Evolutionary conservation across 768 basidiomycete species (phyloP).

Genomic region (Termitomyces sp.): DNA sequence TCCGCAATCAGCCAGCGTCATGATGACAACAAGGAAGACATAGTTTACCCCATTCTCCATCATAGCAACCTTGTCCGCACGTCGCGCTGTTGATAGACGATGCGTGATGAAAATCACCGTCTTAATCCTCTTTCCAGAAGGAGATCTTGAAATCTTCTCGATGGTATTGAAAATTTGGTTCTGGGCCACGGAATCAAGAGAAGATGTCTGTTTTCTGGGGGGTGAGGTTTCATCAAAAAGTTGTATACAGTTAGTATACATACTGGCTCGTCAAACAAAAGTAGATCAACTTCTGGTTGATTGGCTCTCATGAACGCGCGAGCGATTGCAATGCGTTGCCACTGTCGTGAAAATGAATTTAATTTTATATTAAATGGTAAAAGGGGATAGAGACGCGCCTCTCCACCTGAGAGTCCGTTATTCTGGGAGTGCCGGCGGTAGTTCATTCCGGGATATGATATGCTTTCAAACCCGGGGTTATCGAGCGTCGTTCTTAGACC

Average conservation of each 20-base stretch:
- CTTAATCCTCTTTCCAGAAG: constrained; percentile 55
- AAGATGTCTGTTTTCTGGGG: constrained; percentile 53
- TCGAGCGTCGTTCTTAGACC: constrained; percentile 75
- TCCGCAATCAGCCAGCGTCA: constrained; percentile 7
- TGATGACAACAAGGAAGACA: constrained; percentile 11
- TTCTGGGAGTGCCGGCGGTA: constrained; percentile 29
- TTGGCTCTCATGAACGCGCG: constrained; percentile 83
- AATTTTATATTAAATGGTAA: not conserved
- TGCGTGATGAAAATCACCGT: constrained; percentile 84
- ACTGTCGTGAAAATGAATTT: constrained; percentile 36
- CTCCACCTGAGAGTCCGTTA: constrained; percentile 80
- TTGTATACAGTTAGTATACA: constrained; percentile 18
- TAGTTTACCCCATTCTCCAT: constrained; percentile 65
- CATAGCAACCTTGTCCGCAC: constrained; percentile 84
- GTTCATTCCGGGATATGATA: constrained; percentile 40
- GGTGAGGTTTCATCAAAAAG: constrained; percentile 1
- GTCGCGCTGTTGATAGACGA: constrained; percentile 72
- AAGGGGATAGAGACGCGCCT: constrained; percentile 41
- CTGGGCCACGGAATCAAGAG: constrained; percentile 76
- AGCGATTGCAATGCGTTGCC: constrained; percentile 84
- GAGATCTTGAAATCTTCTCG: constrained; percentile 53
- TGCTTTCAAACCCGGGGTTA: constrained; percentile 50
- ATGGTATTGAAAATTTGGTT: constrained; percentile 77
- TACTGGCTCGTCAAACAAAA: constrained; percentile 85
- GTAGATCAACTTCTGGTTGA: constrained; percentile 68